These are phyloP conservation scores for Perkinsus olseni DNA, from an alignment of 169 alveolate genomes.

Conservation along the genomic window DNA sequence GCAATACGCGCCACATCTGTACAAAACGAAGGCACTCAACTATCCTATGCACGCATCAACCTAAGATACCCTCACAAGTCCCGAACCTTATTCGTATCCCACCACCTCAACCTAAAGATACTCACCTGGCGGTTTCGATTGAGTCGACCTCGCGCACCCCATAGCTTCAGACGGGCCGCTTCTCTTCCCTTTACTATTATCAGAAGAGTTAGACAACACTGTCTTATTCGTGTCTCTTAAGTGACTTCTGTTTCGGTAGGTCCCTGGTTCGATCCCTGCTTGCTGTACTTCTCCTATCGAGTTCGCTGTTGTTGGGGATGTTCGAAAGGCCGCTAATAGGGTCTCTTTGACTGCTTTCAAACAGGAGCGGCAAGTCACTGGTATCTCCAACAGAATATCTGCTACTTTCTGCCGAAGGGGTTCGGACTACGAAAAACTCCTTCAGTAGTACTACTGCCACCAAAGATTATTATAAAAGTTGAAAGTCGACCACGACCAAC, in stretches of 20 bases:
- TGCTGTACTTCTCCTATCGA: neutral
- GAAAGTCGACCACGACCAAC: too few species aligned
- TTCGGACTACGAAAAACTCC: too few species aligned
- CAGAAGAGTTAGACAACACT: neutral
- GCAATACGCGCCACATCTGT: neutral
- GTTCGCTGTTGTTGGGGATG: too few species aligned
- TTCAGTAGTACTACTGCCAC: too few species aligned
- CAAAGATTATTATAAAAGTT: too few species aligned
- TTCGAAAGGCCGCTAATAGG: neutral
- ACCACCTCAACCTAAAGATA: too few species aligned
- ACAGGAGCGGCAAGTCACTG: neutral
- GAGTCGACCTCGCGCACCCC: neutral
- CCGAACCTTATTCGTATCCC: too few species aligned
- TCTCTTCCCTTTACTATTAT: neutral
- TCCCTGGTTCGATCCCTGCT: neutral
- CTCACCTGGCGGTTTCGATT: too few species aligned
- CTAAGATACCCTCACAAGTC: too few species aligned
- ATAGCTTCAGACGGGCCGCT: neutral
- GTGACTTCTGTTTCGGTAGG: neutral
- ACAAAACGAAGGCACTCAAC: neutral
- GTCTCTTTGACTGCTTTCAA: neutral
- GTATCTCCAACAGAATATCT: neutral
- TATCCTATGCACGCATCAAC: too few species aligned
- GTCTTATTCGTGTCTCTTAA: neutral
- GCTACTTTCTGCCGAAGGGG: neutral